These are phyloP conservation scores for Penicillium aurantiogriseum DNA, from an alignment of 2,329 filamentous ascomycete genomes.

Conservation along the genomic window DNA sequence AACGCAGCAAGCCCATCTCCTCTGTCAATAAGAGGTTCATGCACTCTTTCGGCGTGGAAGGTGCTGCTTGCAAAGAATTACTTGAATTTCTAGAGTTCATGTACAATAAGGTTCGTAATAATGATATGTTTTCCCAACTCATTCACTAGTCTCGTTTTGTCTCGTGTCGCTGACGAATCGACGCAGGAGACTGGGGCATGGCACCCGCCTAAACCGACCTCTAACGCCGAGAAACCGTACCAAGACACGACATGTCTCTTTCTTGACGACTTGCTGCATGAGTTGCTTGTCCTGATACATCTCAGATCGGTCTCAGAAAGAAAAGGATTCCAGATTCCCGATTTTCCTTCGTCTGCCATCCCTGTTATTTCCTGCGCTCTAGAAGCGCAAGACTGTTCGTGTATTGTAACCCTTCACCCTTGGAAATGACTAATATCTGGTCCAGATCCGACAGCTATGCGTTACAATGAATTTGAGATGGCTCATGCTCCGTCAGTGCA, in stretches of 20 bases:
- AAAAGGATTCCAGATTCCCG: constrained; percentile 34
- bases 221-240: constrained; percentile 38
- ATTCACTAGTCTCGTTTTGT: neutral
- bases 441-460: constrained; percentile 30
- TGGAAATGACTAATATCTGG: constrained; percentile 13
- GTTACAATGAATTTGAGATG: constrained; percentile 33
- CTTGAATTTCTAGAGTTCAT: constrained; percentile 60
- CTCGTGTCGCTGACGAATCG: constrained; percentile 1
- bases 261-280: constrained; percentile 60
- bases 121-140: neutral
- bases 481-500: constrained; percentile 22
- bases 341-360: constrained; percentile 35
- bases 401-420: neutral
- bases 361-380: constrained; percentile 41
- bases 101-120: constrained; percentile 40
- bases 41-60: constrained; percentile 60
- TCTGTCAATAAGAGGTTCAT: constrained; percentile 63
- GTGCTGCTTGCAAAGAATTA: constrained; percentile 53
- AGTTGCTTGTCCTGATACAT: constrained; percentile 55
- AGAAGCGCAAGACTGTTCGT: constrained; percentile 37
- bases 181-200: constrained; percentile 41
- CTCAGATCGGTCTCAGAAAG: constrained; percentile 42
- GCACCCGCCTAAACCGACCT: constrained; percentile 42
- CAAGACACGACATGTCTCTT: constrained; percentile 45
- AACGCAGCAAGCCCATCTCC: constrained; percentile 55